Conservation (phyloP, 2,329 filamentous ascomycete genomes). For the Trichophyton mentagrophytes region DNA sequence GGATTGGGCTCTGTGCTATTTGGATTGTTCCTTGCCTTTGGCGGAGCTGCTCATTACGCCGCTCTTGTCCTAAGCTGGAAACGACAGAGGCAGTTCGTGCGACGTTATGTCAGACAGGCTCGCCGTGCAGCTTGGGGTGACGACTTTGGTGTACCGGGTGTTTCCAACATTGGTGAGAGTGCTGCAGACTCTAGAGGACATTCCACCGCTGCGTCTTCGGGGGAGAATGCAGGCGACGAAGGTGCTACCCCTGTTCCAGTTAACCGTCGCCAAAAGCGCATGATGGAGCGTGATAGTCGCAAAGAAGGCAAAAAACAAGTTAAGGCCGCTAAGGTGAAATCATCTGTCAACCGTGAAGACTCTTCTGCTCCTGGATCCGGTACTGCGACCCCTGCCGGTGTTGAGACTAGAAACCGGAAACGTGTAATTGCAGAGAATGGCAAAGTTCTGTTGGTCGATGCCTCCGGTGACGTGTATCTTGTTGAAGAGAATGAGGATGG, state of each 20-base stretch:
- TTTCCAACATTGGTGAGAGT: slow-evolving; percentile 51
- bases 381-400: slow-evolving; percentile 39
- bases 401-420: slow-evolving; percentile 57
- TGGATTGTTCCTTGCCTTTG: slow-evolving; percentile 69
- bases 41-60: slow-evolving; percentile 77
- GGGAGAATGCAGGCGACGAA: slow-evolving; percentile 37
- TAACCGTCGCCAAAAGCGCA: slow-evolving; percentile 76
- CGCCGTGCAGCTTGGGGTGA: slow-evolving; percentile 83
- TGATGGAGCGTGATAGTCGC: slow-evolving; percentile 67
- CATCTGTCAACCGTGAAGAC: slow-evolving; percentile 9
- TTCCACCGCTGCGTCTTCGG: slow-evolving; percentile 27
- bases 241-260: slow-evolving; percentile 39
- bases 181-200: slow-evolving; percentile 17
- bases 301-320: slow-evolving; percentile 50
- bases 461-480: slow-evolving; percentile 82
- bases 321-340: slow-evolving; percentile 14
- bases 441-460: slow-evolving; percentile 87
- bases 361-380: slow-evolving; percentile 26
- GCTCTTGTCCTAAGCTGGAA: slow-evolving; percentile 77
- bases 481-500: slow-evolving; percentile 85
- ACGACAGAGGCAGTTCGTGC: slow-evolving; percentile 79
- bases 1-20: slow-evolving; percentile 73
- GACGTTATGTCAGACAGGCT: slow-evolving; percentile 82
- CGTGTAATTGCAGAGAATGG: slow-evolving; percentile 87
- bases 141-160: slow-evolving; percentile 50